Conservation (phyloP, 257 asterid genomes). For the Plantago major region DNA sequence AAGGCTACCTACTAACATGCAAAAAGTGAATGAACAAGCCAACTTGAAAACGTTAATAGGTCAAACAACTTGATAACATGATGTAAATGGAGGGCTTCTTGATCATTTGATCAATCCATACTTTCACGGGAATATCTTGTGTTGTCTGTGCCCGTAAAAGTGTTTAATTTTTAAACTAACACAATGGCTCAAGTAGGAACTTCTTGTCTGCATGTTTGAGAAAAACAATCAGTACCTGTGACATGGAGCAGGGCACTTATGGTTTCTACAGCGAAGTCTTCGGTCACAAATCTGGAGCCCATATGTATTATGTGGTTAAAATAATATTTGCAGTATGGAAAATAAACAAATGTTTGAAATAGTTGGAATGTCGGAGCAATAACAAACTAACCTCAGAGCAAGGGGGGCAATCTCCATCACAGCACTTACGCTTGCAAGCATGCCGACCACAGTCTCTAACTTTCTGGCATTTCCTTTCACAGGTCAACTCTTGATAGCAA, state of each 20-base stretch:
- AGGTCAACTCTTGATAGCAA: constrained; percentile 84
- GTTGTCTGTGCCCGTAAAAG: not conserved
- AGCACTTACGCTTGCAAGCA: constrained; percentile 92
- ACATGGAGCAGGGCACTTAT: constrained; percentile 96
- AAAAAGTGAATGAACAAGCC: no score
- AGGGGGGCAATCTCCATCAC: constrained; percentile 95
- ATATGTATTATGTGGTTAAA: constrained; percentile 12
- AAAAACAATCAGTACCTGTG: constrained; percentile 52
- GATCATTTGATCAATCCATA: no score
- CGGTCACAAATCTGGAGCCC: constrained; percentile 71
- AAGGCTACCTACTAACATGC: no score
- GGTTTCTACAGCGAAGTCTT: constrained; percentile 94
- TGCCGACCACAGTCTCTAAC: constrained; percentile 82
- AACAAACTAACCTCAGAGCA: constrained; percentile 73
- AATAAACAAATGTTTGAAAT: not conserved
- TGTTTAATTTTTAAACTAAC: not conserved
- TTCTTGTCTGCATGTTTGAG: constrained; percentile 9
- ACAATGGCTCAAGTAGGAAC: constrained; percentile 9
- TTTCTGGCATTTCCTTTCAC: constrained; percentile 89
- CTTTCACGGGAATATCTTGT: no score
- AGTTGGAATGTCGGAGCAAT: not conserved
- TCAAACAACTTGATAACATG: no score
- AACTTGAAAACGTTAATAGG: no score
- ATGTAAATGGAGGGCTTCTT: no score
- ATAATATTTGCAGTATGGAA: not conserved